Base-by-base conservation (phyloP, 2,329 filamentous ascomycete species). In the Didymella pinodella region DNA sequence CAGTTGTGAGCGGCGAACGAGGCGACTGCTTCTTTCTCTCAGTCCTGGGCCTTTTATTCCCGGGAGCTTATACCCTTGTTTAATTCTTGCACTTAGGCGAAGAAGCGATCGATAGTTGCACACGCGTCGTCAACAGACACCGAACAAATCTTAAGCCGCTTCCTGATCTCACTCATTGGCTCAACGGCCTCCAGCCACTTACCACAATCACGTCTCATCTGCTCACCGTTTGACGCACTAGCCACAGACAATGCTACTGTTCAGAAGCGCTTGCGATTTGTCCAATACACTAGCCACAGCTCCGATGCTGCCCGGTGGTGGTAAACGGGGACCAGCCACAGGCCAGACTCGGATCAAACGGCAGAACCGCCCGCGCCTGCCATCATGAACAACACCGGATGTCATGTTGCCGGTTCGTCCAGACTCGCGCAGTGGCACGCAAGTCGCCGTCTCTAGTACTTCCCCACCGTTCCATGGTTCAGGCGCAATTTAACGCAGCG, bases 1-100 rank as follows among this genome's bases (percentile, higher is more conserved):
- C 20, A 22, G 6, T n/a, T 28, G 5, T n/a, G 12, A 14, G 26
- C 31, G 47, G 48, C 43, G 31, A 49, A 53, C 20, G 20, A 3
- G 25, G 48, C 48, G 25, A 47, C 7, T 25, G 8, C n/a, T 41
- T 50, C 14, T 41, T 44, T 48, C n/a, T 50, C 41, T 20, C 25
- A 16, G 22, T 20, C 44, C 7, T 46, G 34, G 29, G 48, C 22
- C 22, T 22, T 22, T 20, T 25, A 16, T 29, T 20, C 44, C 7
- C 40, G 34, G 29, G 48, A 53, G 44, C 48, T 49, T 62, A 62
- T 62, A 62, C 59, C 59, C 59, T 32, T 57, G 40, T 58, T 50
- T 44, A 26, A 48, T 48, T 7, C 6, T 40, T 32, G 22, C 7
- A 12, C 20, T 26, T 34, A 20, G 38, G 38, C 16, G 28, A n/a